These are phyloP conservation scores for Candida silvicultrix DNA, from an alignment of 805 yeast species.

Conservation along the genomic window DNA sequence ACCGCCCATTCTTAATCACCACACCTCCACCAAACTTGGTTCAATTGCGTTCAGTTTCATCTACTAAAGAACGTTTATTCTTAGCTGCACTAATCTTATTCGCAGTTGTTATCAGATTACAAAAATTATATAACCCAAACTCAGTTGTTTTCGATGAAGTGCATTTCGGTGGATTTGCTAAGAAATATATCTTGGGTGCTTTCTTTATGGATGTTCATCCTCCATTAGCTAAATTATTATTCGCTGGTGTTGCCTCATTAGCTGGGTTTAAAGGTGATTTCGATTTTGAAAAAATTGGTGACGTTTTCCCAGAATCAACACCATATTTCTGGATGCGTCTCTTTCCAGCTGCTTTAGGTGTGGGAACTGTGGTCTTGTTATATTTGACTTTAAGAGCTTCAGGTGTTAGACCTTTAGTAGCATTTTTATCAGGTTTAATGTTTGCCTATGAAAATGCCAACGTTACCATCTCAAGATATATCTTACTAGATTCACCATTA, in stretches of 20 bases:
- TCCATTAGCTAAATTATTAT: conserved; percentile 71
- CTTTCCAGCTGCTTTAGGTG: conserved; percentile 63
- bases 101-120: conserved; percentile 55
- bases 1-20: conserved; percentile 49
- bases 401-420: conserved; percentile 61
- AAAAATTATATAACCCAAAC: conserved; percentile 57
- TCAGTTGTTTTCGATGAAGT: conserved; percentile 91
- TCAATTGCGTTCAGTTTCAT: conserved; percentile 33
- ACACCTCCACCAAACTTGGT: conserved; percentile 37
- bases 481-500: conserved; percentile 70
- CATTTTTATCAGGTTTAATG: conserved; percentile 48
- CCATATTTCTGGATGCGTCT: conserved; percentile 70
- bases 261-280: conserved; percentile 74
- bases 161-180: conserved; percentile 95
- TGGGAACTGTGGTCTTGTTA: conserved; percentile 56
- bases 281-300: conserved; percentile 61
- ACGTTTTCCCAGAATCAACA: conserved; percentile 43
- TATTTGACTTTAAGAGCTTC: conserved; percentile 67
- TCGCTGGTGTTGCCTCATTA: conserved; percentile 59
- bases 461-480: conserved; percentile 69
- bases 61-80: conserved; percentile 33
- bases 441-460: conserved; percentile 61
- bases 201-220: conserved; percentile 77
- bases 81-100: conserved; percentile 38
- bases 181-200: conserved; percentile 60